A percentile compares a stretch with the other conserved stretches of the same genome.
Conservation (phyloP, 768 basidiomycete genomes). For the Fistulinella prunicolor region DNA sequence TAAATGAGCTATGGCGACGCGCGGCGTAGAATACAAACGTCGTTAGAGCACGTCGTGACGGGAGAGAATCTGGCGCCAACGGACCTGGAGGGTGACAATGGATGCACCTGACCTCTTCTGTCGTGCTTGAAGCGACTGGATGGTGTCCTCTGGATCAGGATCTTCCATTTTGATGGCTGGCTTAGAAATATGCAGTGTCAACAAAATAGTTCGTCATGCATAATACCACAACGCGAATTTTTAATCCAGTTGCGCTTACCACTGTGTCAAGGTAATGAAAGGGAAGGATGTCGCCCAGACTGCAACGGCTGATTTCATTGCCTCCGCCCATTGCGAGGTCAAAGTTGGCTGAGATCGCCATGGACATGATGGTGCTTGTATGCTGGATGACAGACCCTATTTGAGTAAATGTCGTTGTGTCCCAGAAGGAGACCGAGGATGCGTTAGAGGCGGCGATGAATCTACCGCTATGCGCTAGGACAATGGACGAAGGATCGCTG, state of each 20-base stretch:
- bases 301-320: neutral
- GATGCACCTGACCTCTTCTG: no score
- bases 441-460: neutral
- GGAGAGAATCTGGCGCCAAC: no score
- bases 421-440: neutral
- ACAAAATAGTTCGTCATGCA: neutral
- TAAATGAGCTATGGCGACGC: neutral
- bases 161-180: no score
- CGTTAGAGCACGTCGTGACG: neutral
- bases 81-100: no score
- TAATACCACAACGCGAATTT: no score
- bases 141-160: no score
- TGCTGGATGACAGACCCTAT: neutral
- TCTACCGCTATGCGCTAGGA: neutral
- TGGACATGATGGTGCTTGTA: neutral
- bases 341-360: neutral
- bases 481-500: neutral
- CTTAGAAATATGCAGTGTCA: no score
- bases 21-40: neutral
- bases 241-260: neutral
- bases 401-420: neutral
- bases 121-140: no score
- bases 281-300: neutral
- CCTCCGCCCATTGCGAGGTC: neutral
- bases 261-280: neutral